Evolutionary conservation across 1,284 basidiomycete species (phyloP), one percentile per base, ranked within the genome.

Genomic region (Agroathelia rolfsii): DNA sequence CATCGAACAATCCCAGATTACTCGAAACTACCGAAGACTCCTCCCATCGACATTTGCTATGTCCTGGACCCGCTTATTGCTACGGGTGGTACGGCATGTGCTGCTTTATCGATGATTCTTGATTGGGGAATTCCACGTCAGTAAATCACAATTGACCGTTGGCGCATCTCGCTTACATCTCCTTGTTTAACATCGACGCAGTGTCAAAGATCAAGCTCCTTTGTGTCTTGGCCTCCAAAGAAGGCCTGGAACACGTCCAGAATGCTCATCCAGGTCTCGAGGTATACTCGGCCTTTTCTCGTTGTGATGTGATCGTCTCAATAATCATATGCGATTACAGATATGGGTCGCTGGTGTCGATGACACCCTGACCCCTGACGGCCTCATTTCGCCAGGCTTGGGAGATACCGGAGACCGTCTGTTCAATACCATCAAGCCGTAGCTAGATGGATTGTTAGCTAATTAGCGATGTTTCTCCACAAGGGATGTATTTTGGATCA

Each of bases 31-130:
- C 93, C 92, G 5, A 59, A 73, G 18, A 59, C 62, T 11, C 77
- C 83, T 1, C 78, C 81, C 0, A 75, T 92, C 5, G 90, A 95
- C 50, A 59, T 74, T 28, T 81, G 92, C 17, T 87, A 79, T 58
- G 62, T 97, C 23, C 68, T 96, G 24, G 93, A 97, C 47, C 87
- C 93, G 3, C 61, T 96, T 25, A 82, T 96, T 47, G 93, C 93
- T 0, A 96, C 93, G 0, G 93, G 92, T 39, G 86, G 87, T n/a
- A 95, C 93, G 3, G 88, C 85, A 4, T 70, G 76, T 39, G 89
- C 90, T 10, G 90, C 90, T 2, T 52, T 94, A 36, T 52, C 69
- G 32, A 93, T 92, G 86, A 64, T 93, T 28, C 47, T 68, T 5
- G 89, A 93, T 36, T 93, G 88, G 88, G 88, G 89, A 15, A 67